Base-by-base conservation (phyloP, 106 monocot genomes). In the Posidonia australis region DNA sequence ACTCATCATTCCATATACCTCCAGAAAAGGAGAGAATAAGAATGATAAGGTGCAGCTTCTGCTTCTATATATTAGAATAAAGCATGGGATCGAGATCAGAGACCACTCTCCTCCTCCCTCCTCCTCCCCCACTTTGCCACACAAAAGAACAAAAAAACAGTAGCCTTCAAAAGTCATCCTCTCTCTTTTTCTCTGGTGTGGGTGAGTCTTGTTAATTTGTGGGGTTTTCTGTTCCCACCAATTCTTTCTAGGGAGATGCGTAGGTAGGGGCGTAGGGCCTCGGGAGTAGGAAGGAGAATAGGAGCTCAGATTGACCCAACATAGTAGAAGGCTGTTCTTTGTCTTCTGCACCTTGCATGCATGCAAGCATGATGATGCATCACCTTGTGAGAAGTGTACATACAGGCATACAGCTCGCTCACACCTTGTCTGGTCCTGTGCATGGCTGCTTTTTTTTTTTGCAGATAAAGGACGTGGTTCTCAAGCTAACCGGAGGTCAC, bases 381-480 rank as follows among this genome's bases (percentile, higher is more conserved):
- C n/a, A n/a, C n/a, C n/a, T n/a, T n/a, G n/a, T n/a, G n/a, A n/a
- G n/a, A n/a, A n/a, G n/a, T n/a, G n/a, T n/a, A n/a, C n/a, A n/a
- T n/a, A n/a, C n/a, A n/a, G n/a, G n/a, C n/a, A n/a, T n/a, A n/a
- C n/a, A n/a, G n/a, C n/a, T n/a, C n/a, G n/a, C n/a, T n/a, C n/a
- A n/a, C n/a, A n/a, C n/a, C n/a, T n/a, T n/a, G n/a, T n/a, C n/a
- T n/a, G n/a, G n/a, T n/a, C n/a, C n/a, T n/a, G n/a, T 36, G 36
- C 36, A 36, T 36, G 36, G 36, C 36, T 36, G 7, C 36, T 36
- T 4, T 36, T 7, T 2, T 36, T 36, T 36, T 36, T 30, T 49
- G 53, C 86, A 93, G 93, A 70, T 93, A 19, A 93, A 89, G 63
- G 93, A 93, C 77, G 83, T 89, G 89, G 85, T 89, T 49, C 49